Base-by-base conservation (phyloP, 202 grass and related monocot genomes). In the Setaria viridis region DNA sequence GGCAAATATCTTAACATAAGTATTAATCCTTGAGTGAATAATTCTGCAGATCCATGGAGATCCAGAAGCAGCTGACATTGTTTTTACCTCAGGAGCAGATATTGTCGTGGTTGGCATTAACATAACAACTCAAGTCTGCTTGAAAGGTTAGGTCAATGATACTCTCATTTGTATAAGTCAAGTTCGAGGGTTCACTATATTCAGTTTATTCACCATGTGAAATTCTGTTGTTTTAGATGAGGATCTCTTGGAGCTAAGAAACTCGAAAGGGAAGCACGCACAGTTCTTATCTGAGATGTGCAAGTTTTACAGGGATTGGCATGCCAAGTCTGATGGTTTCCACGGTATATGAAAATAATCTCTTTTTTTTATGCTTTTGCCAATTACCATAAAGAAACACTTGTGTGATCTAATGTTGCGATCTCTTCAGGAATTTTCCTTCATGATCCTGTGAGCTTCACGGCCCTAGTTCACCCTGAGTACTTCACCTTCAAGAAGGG, bases 21-120 rank as follows among this genome's bases (percentile, higher is more conserved):
- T 51, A 59, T 64, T 82, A n/a, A 90, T 62, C 45, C 13, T 62
- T 84, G 5, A 13, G 17, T 87, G 16, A 43, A 29, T 86, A 67
- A 84, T 29, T 82, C 72, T 88, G 77, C 90, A 99, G 96, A 99
- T 99, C 30, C 85, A 78, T 79, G 93, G 97, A 78, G 97, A 99
- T 81, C 97, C 97, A 33, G 93, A 96, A 70, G 97, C 97, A 53
- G 97, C 97, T 70, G 97, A 99, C 65, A 78, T 96, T 91, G 97
- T 99, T 34, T 99, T 99, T 84, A 99, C 97, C 47, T 94, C 87
- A 80, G 97, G 96, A 71, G 96, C 93, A 25, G 90, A 95, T 86
- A 92, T 94, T 77, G 84, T 72, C 82, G 91, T 90, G 60, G 90
- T 99, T 85, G 93, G 96, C 79, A 92, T 99, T 72, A 99, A 94